phyloP scores from a whole-genome alignment of 352 stramenopile genomes.

The Phytopythium aichiense region DNA sequence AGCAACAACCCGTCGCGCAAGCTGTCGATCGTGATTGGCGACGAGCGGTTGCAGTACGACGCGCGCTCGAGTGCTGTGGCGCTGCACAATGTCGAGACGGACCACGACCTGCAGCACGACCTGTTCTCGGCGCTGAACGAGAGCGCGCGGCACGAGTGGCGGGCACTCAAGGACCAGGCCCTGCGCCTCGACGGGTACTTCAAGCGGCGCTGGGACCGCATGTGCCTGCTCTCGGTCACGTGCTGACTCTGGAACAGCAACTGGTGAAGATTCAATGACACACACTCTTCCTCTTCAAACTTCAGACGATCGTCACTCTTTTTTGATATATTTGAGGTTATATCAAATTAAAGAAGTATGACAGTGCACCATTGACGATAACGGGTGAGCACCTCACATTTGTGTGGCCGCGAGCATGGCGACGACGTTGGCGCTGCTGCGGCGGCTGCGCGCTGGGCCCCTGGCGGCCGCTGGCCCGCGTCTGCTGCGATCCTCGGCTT shows the following conservation, averaged over 20 bases:
- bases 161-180: slow-evolving; percentile 21
- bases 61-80: slow-evolving; percentile 30
- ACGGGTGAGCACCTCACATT: not conserved
- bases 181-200: slow-evolving; percentile 34
- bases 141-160: slow-evolving; percentile 17
- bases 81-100: slow-evolving; percentile 35
- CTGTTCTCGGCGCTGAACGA: slow-evolving; percentile 25
- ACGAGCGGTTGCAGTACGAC: slow-evolving; percentile 41
- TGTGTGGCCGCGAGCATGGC: slow-evolving; percentile 1
- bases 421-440: not conserved
- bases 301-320: not conserved
- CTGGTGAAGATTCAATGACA: not conserved
- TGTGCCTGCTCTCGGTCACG: slow-evolving; percentile 18
- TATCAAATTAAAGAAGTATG: not conserved
- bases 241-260: slow-evolving; percentile 6
- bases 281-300: not conserved
- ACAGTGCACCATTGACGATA: not conserved
- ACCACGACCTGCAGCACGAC: slow-evolving; percentile 31
- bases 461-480: not conserved
- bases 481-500: not conserved
- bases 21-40: slow-evolving; percentile 36
- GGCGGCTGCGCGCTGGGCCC: not conserved
- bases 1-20: slow-evolving; percentile 56
- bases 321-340: not conserved
- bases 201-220: slow-evolving; percentile 36